Evolutionary conservation across 164 flowering plant species (phyloP), one percentile per base, ranked within the genome.

Genomic region (Vitis labrusca): DNA sequence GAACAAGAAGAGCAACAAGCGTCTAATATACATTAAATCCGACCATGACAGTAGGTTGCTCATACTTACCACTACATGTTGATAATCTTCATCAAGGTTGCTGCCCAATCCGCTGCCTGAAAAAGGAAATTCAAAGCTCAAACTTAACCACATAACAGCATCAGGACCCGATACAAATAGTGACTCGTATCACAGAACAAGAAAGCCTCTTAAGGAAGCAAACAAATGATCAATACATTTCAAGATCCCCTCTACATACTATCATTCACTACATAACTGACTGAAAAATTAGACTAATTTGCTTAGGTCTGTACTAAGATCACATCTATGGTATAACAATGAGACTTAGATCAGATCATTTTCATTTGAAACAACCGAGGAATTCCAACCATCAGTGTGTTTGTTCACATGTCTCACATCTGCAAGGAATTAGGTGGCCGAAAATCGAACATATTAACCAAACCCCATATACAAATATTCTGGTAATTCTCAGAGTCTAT

Each of bases 391-490:
- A 52, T 10, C 14, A 59, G 37, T 32, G 37, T 61, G 64, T 51
- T 59, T 70, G 11, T 51, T 65, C 16, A 12, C 13, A 27, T n/a
- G 13, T 37, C 56, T 63, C 51, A 32, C 15, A 64, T 67, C 55
- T 8, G 74, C 63, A 59, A 73, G 65, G 71, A 63, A 10, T 32
- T 52, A 37, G 56, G 56, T 27, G 64, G 75, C 11, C 64, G 52
- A 53, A 74, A 74, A 51, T 64, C 65, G 51, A 67, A 68, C 59
- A 78, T 27, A 32, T 53, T 16, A 10, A 71, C 64, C 14, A 74
- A 55, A 23, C 67, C 53, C 75, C 74, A 71, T 10, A 64, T 68
- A 52, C 81, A 78, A 48, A 70, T 67, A 23, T 75, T 37, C 61
- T 74, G 59, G 50, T 78, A 71, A 10, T 50, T 78, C 49, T 74